Base-by-base conservation (phyloP, 1,139 yeast genomes). In the Yamadazyma blattariae region DNA sequence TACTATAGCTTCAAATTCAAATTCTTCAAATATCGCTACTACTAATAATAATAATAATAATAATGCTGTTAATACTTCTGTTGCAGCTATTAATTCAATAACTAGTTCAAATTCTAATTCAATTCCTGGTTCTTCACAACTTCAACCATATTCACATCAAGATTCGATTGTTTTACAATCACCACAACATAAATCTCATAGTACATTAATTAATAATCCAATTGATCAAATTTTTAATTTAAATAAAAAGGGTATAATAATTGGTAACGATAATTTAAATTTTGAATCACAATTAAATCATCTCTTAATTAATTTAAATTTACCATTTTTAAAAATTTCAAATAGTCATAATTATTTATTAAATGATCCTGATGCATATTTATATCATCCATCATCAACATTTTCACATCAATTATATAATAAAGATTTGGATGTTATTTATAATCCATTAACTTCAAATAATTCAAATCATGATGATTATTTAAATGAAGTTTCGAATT, bases 241-340 rank as follows among this genome's bases (percentile, higher is more conserved):
- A 31, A 71, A 71, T 42, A 54, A 57, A 28, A 67, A 70, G 39
- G 77, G 77, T 0, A 52, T 70, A 9, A 67, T 71, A 25, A 70
- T 71, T 25, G 77, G 77, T 4, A 71, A 71, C 42, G 77, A 71
- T 43, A 71, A 71, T 41, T 51, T 71, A 37, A 71, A 71, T 41
- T 71, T 71, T 41, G 77, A 71, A 41, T 66, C 73, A 6, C 77
- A 71, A 42, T 67, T 71, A 46, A 71, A 71, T 43, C 74, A 68
- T 47, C 53, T 71, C 32, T 57, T 71, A 40, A 69, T 70, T 37
- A 69, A 67, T 44, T 57, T 70, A 44, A 66, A 67, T 39, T 54
- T 71, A 29, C 77, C 77, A 9, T 69, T 69, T 38, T 55, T 71
- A 40, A 71, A 70, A 38, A 69, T 71, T 33, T 63, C 75, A 19